Evolutionary conservation across 2,329 filamentous ascomycete species (phyloP).

Genomic region (Aspergillus fructus): DNA sequence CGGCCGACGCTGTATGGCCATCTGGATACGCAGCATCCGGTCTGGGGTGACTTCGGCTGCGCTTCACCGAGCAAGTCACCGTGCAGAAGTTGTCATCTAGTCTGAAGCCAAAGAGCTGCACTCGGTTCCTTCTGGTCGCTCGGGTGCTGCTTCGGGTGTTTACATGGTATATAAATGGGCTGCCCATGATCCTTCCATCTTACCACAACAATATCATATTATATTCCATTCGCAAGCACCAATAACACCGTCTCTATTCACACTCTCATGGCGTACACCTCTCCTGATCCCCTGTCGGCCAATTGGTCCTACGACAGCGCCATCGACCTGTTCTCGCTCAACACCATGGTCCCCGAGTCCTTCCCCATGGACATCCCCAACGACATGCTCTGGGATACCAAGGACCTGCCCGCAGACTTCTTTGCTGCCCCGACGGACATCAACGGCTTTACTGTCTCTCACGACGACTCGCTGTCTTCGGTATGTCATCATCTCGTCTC

Average conservation of each 20-base stretch:
- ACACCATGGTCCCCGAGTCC: slow-evolving; percentile 31
- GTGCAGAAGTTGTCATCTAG: slow-evolving; percentile 5
- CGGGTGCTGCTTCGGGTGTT: neutral
- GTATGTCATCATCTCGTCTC: slow-evolving; percentile 13
- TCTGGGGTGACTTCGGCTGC: slow-evolving; percentile 25
- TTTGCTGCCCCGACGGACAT: slow-evolving; percentile 31
- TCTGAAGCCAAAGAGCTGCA: neutral
- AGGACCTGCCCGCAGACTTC: slow-evolving; percentile 31
- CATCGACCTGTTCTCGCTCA: slow-evolving; percentile 35
- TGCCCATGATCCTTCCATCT: neutral
- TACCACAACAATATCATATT: neutral
- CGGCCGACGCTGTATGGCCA: slow-evolving; percentile 17
- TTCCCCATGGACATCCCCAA: slow-evolving; percentile 32
- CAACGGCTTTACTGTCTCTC: slow-evolving; percentile 33
- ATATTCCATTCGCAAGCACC: too few relatives aligned
- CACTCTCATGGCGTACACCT: slow-evolving; percentile 9
- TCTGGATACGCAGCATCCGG: slow-evolving; percentile 23
- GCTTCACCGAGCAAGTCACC: slow-evolving; percentile 17
- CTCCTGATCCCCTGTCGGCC: slow-evolving; percentile 34
- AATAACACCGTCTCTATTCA: neutral
- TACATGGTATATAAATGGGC: neutral
- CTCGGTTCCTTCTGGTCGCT: neutral
- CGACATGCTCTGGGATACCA: slow-evolving; percentile 29
- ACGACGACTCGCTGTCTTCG: slow-evolving; percentile 31
- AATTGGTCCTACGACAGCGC: slow-evolving; percentile 38